A percentile compares a stretch with the other conserved stretches of the same genome.
phyloP scores from a whole-genome alignment of 2,329 filamentous ascomycete species.

The Sporothrix phasma region DNA sequence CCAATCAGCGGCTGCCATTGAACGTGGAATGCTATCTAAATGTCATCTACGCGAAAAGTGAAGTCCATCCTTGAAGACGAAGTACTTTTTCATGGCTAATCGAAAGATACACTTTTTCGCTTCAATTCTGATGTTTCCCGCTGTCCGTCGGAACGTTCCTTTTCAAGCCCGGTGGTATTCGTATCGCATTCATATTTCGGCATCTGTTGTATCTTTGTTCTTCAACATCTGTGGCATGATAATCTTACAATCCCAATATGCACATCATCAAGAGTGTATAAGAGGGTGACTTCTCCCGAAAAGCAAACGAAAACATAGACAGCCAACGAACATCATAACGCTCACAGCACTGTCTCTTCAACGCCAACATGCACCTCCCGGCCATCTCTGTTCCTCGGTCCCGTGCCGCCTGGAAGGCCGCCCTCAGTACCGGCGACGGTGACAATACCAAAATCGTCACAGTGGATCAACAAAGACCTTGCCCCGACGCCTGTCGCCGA shows the following conservation, averaged over 20 bases:
- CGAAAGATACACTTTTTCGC: no score
- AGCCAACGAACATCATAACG: neutral
- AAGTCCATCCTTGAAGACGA: no score
- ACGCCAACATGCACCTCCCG: conserved; percentile 5
- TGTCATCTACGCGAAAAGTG: no score
- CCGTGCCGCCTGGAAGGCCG: conserved; percentile 10
- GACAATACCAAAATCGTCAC: conserved; percentile 10
- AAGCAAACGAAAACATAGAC: neutral
- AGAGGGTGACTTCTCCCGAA: neutral
- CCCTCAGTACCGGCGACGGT: conserved; percentile 7
- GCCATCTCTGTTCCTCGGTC: conserved; percentile 5
- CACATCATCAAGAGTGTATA: neutral
- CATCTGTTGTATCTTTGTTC: neutral
- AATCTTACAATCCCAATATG: neutral
- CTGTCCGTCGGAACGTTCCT: neutral
- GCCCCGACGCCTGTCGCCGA: conserved; percentile 8
- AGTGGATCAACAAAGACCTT: conserved; percentile 16
- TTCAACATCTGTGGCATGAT: neutral
- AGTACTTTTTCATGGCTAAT: no score
- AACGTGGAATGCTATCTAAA: neutral
- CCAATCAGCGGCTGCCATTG: neutral
- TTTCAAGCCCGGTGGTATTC: no score
- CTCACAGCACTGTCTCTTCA: no score
- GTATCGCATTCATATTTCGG: neutral
- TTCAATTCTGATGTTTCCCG: neutral